phyloP scores from a whole-genome alignment of 108 stramenopile species.

The Cyclotella distinguenda region DNA sequence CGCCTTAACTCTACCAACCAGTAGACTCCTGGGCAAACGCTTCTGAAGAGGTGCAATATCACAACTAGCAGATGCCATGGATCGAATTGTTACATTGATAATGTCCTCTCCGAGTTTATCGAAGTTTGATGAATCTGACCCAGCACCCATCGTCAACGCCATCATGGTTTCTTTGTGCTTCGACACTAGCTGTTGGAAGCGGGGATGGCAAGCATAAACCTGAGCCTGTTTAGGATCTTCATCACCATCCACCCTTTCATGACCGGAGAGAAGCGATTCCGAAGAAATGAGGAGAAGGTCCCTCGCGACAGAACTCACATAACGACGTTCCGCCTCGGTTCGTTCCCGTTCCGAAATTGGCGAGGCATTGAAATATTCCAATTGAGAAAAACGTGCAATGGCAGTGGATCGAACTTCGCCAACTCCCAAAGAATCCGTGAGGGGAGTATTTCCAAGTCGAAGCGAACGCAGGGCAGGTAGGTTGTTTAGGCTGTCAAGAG shows the following conservation, averaged over 20 bases:
- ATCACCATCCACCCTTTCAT: neutral
- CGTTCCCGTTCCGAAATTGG: conserved; percentile 65
- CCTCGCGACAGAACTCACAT: conserved; percentile 64
- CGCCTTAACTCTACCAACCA: conserved; percentile 77
- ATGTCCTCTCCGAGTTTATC: conserved; percentile 54
- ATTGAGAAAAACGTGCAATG: conserved; percentile 71
- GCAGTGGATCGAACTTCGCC: conserved; percentile 68
- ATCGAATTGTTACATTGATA: conserved; percentile 69
- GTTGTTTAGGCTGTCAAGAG: conserved; percentile 57
- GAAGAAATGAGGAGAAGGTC: conserved; percentile 53
- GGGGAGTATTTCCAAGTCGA: conserved; percentile 69
- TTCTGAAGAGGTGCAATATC: conserved; percentile 71
- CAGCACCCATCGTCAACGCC: conserved; percentile 18
- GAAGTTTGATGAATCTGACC: conserved; percentile 5
- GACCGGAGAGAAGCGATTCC: conserved; percentile 13
- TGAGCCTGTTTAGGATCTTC: conserved; percentile 9
- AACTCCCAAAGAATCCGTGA: conserved; percentile 67
- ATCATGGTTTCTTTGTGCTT: conserved; percentile 64
- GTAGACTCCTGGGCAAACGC: conserved; percentile 64
- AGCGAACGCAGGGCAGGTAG: conserved; percentile 53
- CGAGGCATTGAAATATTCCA: conserved; percentile 74
- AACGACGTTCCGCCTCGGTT: conserved; percentile 79
- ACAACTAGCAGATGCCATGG: conserved; percentile 75
- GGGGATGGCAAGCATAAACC: conserved; percentile 60
- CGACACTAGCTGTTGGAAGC: conserved; percentile 46